Evolutionary conservation across 2,329 filamentous ascomycete genomes (phyloP).

Genomic region (Aspergillus chevalieri): DNA sequence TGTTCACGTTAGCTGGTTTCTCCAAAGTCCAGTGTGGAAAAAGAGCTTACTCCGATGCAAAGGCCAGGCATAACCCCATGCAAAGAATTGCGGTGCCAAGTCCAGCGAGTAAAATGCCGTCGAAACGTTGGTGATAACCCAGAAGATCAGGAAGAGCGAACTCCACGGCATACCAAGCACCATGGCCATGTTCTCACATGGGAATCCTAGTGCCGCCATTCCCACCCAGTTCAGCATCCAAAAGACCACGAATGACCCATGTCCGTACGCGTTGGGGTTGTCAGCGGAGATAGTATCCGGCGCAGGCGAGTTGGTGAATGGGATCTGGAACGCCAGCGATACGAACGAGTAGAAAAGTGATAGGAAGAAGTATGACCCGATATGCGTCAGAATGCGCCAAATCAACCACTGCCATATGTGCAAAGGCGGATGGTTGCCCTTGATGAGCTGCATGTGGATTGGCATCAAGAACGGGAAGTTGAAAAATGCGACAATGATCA

Average conservation of each 20-base stretch:
- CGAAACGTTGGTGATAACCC: constrained; percentile 60
- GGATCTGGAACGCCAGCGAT: constrained; percentile 57
- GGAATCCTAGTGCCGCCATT: constrained; percentile 58
- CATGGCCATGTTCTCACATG: constrained; percentile 61
- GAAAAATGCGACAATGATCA: constrained; percentile 64
- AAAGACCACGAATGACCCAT: constrained; percentile 56
- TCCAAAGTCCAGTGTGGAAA: not conserved
- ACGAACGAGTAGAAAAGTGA: constrained; percentile 60
- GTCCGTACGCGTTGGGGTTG: constrained; percentile 52
- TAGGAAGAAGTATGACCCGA: constrained; percentile 55
- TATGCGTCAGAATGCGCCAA: constrained; percentile 53
- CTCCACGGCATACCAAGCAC: constrained; percentile 57
- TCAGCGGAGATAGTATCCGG: constrained; percentile 39
- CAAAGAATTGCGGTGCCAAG: constrained; percentile 54
- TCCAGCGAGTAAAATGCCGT: constrained; percentile 57
- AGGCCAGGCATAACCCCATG: constrained; percentile 60
- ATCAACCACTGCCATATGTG: constrained; percentile 53
- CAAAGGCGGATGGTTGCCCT: constrained; percentile 50
- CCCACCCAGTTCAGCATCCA: constrained; percentile 60
- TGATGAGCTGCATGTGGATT: constrained; percentile 55
- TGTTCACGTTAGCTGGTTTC: constrained; percentile 11
- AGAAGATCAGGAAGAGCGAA: constrained; percentile 60
- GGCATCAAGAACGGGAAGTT: constrained; percentile 60
- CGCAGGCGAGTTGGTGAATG: constrained; percentile 48
- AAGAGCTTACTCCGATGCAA: constrained; percentile 48